A percentile compares a stretch with the other conserved stretches of the same genome.
Conservation (phyloP, 192 early-diverging fungal genomes). For the Coemansia biformis region DNA sequence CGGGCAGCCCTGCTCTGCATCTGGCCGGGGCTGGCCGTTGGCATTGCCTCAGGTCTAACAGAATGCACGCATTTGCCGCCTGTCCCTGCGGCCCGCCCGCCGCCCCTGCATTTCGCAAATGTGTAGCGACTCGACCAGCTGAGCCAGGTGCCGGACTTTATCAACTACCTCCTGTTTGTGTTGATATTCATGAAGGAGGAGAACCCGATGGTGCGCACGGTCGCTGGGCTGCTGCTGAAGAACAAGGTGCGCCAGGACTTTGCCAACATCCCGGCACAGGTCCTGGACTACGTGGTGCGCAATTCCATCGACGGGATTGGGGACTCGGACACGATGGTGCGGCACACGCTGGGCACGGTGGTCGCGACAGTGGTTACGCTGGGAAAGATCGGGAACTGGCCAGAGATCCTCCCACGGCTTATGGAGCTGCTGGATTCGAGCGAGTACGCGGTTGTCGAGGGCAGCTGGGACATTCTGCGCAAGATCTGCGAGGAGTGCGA, state of each 20-base stretch:
- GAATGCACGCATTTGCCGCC: not conserved
- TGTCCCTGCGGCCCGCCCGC: too few species aligned
- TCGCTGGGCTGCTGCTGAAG: slow-evolving; percentile 82
- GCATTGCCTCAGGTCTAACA: not conserved
- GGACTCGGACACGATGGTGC: slow-evolving; percentile 67
- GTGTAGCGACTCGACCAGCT: slow-evolving; percentile 69
- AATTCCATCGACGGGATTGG: slow-evolving; percentile 58
- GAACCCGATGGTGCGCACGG: slow-evolving; percentile 62
- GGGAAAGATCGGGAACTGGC: slow-evolving; percentile 71
- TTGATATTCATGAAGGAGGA: slow-evolving; percentile 68
- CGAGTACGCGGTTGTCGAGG: slow-evolving; percentile 73
- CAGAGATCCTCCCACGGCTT: slow-evolving; percentile 72
- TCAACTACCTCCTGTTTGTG: slow-evolving; percentile 85
- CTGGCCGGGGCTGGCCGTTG: too few species aligned
- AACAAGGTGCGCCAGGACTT: slow-evolving; percentile 64
- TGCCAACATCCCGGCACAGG: slow-evolving; percentile 50
- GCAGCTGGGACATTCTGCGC: slow-evolving; percentile 77
- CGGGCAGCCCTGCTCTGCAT: too few species aligned
- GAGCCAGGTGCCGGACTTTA: slow-evolving; percentile 78
- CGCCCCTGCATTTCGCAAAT: slow-evolving; percentile 4
- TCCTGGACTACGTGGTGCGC: slow-evolving; percentile 66
- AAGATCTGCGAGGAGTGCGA: slow-evolving; percentile 97
- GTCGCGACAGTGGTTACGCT: slow-evolving; percentile 79
- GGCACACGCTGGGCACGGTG: slow-evolving; percentile 78
- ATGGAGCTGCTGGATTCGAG: slow-evolving; percentile 70